Base-by-base conservation (phyloP, 371 early-diverging fungal genomes). In the Mortierella sp. region DNA sequence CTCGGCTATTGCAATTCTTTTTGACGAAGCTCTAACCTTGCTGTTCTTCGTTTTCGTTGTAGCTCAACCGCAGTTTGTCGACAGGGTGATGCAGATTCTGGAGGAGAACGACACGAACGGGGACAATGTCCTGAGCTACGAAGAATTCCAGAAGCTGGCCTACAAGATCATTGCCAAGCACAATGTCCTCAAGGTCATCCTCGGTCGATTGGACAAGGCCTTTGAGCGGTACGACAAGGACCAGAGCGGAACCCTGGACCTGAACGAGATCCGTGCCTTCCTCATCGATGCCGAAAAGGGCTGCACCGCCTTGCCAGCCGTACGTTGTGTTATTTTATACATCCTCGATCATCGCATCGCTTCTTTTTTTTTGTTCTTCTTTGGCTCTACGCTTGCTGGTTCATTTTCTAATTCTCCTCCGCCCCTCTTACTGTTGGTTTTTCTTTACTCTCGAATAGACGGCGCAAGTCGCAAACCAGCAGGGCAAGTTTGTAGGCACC, bases 381-480 rank as follows among this genome's bases (percentile, higher is more conserved):
- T 50, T 31, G 37, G 19, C 39, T 6, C 34, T 34, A 26, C n/a
- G 14, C 26, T n/a, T n/a, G n/a, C n/a, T n/a, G n/a, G n/a, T n/a
- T n/a, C n/a, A n/a, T n/a, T n/a, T n/a, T n/a, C n/a, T n/a, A n/a
- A n/a, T n/a, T n/a, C n/a, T n/a, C n/a, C n/a, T n/a, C n/a, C n/a
- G n/a, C n/a, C n/a, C n/a, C n/a, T n/a, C n/a, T n/a, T n/a, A n/a
- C n/a, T n/a, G n/a, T n/a, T n/a, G n/a, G 37, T 26, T 29, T 68
- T 31, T 43, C n/a, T 63, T 64, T 44, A 2, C 11, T 55, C 22
- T 64, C 40, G n/a, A 24, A 47, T 77, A 92, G 90, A 96, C 96
- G 41, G 97, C 97, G 2, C 97, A 97, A 85, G 95, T 96, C 6
- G 97, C 97, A 37, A 92, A 88, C 80, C 97, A 97, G 78, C 93